Conservation (phyloP, 768 basidiomycete species). For the Cyathus striatus region DNA sequence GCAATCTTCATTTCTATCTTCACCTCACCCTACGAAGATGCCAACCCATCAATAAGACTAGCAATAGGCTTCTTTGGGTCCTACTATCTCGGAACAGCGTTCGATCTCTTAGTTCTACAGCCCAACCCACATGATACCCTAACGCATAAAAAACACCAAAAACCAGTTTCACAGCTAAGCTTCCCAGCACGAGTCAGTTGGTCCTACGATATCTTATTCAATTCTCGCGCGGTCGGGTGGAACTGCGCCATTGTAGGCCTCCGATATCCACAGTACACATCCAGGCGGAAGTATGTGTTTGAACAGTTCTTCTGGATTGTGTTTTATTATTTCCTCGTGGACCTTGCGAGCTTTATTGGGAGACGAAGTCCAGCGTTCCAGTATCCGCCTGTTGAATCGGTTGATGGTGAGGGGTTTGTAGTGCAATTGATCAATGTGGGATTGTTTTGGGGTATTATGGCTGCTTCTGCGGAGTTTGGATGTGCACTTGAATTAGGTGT, state of each 20-base stretch:
- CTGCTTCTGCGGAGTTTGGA: neutral
- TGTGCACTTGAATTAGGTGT: neutral
- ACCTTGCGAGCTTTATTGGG: neutral
- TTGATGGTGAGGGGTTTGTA: conserved; percentile 1
- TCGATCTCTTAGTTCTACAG: conserved; percentile 4
- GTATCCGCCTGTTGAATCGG: neutral
- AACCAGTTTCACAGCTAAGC: neutral
- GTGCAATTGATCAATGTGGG: conserved; percentile 6
- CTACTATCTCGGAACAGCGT: conserved; percentile 2
- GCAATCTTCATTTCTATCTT: no score
- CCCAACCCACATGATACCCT: conserved; percentile 2
- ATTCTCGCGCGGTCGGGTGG: conserved; percentile 7
- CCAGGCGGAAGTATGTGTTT: conserved; percentile 2
- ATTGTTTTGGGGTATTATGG: conserved; percentile 1
- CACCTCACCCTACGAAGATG: neutral
- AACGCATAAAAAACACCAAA: neutral
- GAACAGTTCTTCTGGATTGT: neutral
- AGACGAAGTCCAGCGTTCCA: neutral
- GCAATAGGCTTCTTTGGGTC: neutral
- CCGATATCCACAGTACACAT: neutral
- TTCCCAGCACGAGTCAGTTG: conserved; percentile 4
- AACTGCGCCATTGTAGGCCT: conserved; percentile 5
- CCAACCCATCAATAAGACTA: neutral
- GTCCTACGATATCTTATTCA: conserved; percentile 2
- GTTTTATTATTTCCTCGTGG: neutral